Evolutionary conservation across 1,284 basidiomycete genomes (phyloP).

Genomic region (Fomitopsis schrenkii): DNA sequence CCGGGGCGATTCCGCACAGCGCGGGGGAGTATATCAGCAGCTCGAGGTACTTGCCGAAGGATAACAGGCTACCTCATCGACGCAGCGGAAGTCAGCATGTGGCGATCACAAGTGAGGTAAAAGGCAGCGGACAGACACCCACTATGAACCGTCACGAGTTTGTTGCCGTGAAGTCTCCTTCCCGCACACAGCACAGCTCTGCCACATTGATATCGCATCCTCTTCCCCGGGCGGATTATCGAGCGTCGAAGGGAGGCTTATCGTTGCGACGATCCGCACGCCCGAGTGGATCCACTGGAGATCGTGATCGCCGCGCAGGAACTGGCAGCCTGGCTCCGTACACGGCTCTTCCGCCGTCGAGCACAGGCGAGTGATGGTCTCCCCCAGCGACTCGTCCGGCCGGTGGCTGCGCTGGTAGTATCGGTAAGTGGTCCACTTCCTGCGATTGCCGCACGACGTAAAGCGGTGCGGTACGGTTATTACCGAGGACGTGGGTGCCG

Average conservation of each 20-base stretch:
- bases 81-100: neutral
- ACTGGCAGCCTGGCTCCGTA: slow-evolving; percentile 36
- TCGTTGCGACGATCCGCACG: slow-evolving; percentile 36
- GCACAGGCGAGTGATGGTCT: slow-evolving; percentile 33
- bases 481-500: slow-evolving; percentile 15
- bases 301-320: slow-evolving; percentile 41
- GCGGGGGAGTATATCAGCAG: slow-evolving; percentile 56
- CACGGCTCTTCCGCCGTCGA: slow-evolving; percentile 35
- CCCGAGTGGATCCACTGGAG: slow-evolving; percentile 47
- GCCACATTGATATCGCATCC: slow-evolving; percentile 45
- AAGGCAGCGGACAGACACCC: slow-evolving; percentile 21
- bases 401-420: slow-evolving; percentile 37
- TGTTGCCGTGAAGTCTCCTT: slow-evolving; percentile 31
- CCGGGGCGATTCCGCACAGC: slow-evolving; percentile 35
- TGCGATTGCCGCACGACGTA: slow-evolving; percentile 32
- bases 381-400: slow-evolving; percentile 41
- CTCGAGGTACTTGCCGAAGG: slow-evolving; percentile 67
- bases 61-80: slow-evolving; percentile 35
- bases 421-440: slow-evolving; percentile 43
- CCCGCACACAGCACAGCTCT: slow-evolving; percentile 51
- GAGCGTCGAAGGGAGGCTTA: slow-evolving; percentile 14
- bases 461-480: slow-evolving; percentile 9
- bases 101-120: neutral
- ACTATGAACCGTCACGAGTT: slow-evolving; percentile 59
- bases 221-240: slow-evolving; percentile 11